Conservation (phyloP, 1,284 basidiomycete species). For the Sphaerobolus stellatus region DNA sequence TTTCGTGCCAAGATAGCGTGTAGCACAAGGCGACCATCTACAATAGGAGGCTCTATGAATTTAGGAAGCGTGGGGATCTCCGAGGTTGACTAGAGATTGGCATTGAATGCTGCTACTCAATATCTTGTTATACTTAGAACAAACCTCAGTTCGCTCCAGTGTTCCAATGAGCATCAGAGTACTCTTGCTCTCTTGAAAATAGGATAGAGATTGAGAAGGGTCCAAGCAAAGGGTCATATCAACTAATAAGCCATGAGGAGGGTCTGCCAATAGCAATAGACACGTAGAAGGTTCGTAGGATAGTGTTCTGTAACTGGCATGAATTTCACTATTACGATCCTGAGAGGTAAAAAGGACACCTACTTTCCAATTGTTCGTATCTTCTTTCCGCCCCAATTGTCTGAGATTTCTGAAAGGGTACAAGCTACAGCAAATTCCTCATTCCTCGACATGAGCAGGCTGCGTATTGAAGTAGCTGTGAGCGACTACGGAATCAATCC, state of each 20-base stretch:
- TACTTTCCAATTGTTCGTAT: constrained; percentile 10
- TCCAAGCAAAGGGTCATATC: constrained; percentile 14
- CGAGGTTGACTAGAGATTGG: constrained; percentile 1
- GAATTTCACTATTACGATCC: too few species aligned
- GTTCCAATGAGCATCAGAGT: constrained; percentile 10
- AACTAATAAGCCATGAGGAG: constrained; percentile 4
- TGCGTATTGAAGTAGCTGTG: not conserved
- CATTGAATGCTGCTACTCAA: not conserved
- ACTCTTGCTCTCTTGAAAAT: constrained; percentile 4
- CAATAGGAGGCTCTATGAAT: constrained; percentile 6
- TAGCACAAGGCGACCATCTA: constrained; percentile 9
- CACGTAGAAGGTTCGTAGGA: constrained; percentile 11
- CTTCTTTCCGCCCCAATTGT: constrained; percentile 2
- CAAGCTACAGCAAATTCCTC: constrained; percentile 7
- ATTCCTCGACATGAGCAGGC: not conserved
- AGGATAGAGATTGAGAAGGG: constrained; percentile 9
- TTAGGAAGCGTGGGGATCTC: constrained; percentile 10
- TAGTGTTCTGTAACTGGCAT: constrained; percentile 9
- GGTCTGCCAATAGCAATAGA: constrained; percentile 9
- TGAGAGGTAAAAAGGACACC: too few species aligned
- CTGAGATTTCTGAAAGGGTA: not conserved
- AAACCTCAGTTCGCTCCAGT: constrained; percentile 7
- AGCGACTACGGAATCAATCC: not conserved
- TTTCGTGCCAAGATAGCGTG: constrained; percentile 6
- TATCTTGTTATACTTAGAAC: not conserved